These are phyloP conservation scores for Hanseniaspora thailandica DNA, from an alignment of 805 yeast species.

Conservation along the genomic window DNA sequence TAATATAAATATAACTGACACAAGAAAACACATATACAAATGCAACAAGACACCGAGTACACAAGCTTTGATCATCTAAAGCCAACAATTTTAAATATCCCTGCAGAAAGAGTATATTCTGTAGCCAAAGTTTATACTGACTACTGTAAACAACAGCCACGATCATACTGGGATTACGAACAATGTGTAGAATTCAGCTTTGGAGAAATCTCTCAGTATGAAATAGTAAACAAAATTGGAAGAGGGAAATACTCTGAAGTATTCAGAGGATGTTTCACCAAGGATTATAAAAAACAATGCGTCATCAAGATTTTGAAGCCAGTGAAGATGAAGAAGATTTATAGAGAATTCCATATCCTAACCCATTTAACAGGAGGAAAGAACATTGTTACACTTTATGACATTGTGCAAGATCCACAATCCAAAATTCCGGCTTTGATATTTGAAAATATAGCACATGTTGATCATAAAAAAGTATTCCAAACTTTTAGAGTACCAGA, in stretches of 20 bases:
- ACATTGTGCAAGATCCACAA: constrained; percentile 77
- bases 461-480: constrained; percentile 76
- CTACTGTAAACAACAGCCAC: constrained; percentile 64
- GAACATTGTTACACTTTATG: constrained; percentile 61
- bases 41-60: not conserved
- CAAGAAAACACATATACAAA: not conserved
- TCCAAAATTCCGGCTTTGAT: constrained; percentile 80
- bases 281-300: constrained; percentile 33
- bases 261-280: constrained; percentile 47
- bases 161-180: constrained; percentile 80
- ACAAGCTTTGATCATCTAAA: constrained; percentile 23
- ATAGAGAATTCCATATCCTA: constrained; percentile 77
- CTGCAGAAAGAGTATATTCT: constrained; percentile 34
- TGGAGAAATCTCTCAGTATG: constrained; percentile 80
- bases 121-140: constrained; percentile 71
- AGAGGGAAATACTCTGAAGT: constrained; percentile 92
- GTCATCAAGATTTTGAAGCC: constrained; percentile 90
- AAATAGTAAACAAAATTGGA: constrained; percentile 72
- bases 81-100: constrained; percentile 28
- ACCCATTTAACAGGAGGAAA: constrained; percentile 79
- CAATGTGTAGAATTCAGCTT: constrained; percentile 54
- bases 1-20: no score
- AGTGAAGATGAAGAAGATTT: constrained; percentile 82
- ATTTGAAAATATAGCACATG: constrained; percentile 72
- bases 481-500: constrained; percentile 67